Evolutionary conservation across 2,329 filamentous ascomycete species (phyloP), one percentile per base, ranked within the genome.

Genomic region (Zymoseptoria passerinii): DNA sequence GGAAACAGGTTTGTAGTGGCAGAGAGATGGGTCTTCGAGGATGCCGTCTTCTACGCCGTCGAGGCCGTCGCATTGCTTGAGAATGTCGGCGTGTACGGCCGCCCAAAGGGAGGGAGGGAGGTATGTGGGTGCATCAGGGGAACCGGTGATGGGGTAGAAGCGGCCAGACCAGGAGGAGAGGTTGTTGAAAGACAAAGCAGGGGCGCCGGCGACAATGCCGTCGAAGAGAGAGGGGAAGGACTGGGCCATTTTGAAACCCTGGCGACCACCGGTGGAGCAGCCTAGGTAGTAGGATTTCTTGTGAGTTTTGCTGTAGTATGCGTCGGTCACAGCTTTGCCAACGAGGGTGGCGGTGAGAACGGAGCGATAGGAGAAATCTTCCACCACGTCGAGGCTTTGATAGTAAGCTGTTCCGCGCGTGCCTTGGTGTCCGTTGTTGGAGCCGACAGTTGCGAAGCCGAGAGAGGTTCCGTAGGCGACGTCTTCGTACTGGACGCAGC

Each of bases 51-150:
- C 64, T 5, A 72, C 72, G 10, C 76, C 76, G 60, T 81, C 79
- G 1, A 78, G 67, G 0, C 59, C 62, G 61, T 81, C 79, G 62
- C 79, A 81, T 62, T 80, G 78, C 7, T 71, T 70, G 28, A 81
- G 59, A 16, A 78, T 69, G 28, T 77, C 75, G 5, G 66, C 51
- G 52, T 77, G 72, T 16, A 78, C 74, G 0, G 71, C 62, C 1
- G 67, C 62, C 77, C 76, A 79, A 27, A 72, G 62, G 4, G 65
- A 58, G 8, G 61, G 40, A 0, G 72, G 63, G 18, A 78, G 67
- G 61, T 74, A 78, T 3, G 66, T 77, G 50, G 62, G 67, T 51
- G 67, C 76, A 18, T 61, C 71, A 28, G 68, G 64, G 6, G 71
- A 53, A 8, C 75, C 74, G 0, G 72, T 75, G 52, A 73, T 72